Base-by-base conservation (phyloP, 495 filamentous ascomycete species). In the Hamigera avellanea region DNA sequence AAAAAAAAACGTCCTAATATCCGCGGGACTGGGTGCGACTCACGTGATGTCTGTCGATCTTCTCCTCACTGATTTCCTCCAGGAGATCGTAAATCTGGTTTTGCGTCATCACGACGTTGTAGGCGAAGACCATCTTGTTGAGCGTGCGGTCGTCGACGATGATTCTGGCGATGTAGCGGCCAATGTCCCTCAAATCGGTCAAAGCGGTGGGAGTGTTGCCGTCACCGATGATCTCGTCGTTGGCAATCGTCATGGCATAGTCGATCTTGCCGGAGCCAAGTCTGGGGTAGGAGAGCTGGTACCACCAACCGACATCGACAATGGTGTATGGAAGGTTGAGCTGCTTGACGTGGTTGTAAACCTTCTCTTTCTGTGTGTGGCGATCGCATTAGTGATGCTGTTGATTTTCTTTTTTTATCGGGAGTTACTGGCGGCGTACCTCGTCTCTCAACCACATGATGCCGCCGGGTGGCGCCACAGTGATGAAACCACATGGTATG, bases 301-400 rank as follows among this genome's bases (percentile, higher is more conserved):
- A 70, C 73, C 73, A 79, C 60, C 62, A 76, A 32, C 75, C 75
- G 29, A 75, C 64, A 43, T 78, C 73, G 44, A 79, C 67, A 49
- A 76, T 66, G 16, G 73, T 79, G 56, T 75, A 79, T 17, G 72
- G 69, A 17, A 78, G 55, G 36, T 51, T 45, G 15, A 71, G 47
- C 41, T 63, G 58, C 49, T 64, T 67, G 48, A 77, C 63, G 38
- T 69, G 63, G 37, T 73, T 66, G 54, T 70, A 66, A 16, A 77
- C 63, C 14, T 60, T 59, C 36, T 75, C 67, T 63, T 76, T 76
- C 67, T 71, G 36, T 19, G 16, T 0, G 26, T 21, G 12, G n/a
- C 32, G 43, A 32, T 7, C 42, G 33, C 25, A 32, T 56, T 18
- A 53, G 40, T 32, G 15, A 18, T 14, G 10, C 23, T 39, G 35